Conservation (phyloP, 805 yeast species). For the Candida ortonii region DNA sequence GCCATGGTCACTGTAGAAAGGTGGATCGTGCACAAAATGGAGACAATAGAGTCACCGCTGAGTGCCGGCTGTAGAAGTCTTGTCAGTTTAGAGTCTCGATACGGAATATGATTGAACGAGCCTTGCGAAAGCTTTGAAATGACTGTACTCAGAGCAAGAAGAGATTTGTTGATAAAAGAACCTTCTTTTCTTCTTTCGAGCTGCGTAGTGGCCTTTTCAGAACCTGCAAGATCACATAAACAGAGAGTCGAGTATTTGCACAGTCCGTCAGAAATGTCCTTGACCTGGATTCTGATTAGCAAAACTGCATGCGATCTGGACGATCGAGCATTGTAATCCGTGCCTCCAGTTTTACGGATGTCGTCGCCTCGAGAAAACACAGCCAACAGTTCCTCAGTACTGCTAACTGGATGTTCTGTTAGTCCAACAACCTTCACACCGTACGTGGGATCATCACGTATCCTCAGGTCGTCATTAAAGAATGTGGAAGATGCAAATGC, state of each 20-base stretch:
- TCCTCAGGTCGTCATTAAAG: constrained; percentile 53
- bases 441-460: constrained; percentile 69
- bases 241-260: constrained; percentile 61
- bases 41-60: constrained; percentile 80
- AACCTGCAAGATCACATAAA: constrained; percentile 93
- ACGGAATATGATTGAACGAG: constrained; percentile 65
- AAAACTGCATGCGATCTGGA: constrained; percentile 92
- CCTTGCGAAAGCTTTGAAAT: constrained; percentile 63
- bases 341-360: constrained; percentile 76
- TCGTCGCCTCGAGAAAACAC: constrained; percentile 68
- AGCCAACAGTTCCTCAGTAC: constrained; percentile 57
- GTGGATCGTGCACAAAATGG: constrained; percentile 85
- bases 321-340: constrained; percentile 83
- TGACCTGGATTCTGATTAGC: constrained; percentile 54
- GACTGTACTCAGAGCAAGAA: constrained; percentile 89
- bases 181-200: constrained; percentile 90
- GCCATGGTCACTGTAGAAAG: constrained; percentile 56
- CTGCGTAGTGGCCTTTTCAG: constrained; percentile 81
- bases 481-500: constrained; percentile 7
- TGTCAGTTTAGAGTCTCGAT: constrained; percentile 89
- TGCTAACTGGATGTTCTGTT: constrained; percentile 53
- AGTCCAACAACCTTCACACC: constrained; percentile 80
- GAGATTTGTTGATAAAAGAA: constrained; percentile 84
- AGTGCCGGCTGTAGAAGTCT: constrained; percentile 88
- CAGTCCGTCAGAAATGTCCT: constrained; percentile 38